Evolutionary conservation across 2,329 filamentous ascomycete species (phyloP).

Genomic region (Sclerotinia subarctica): DNA sequence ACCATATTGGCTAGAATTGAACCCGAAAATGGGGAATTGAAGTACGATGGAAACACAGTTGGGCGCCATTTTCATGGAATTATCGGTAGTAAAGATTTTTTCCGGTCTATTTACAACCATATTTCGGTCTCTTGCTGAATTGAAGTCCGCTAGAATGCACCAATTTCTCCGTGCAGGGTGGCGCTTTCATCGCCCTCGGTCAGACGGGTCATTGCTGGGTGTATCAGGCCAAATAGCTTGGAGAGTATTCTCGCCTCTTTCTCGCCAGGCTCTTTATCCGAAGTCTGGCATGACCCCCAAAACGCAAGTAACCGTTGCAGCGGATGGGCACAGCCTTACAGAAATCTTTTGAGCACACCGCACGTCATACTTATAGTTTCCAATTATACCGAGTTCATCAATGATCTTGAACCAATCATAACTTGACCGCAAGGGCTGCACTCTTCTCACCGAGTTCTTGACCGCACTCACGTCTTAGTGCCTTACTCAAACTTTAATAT

Average conservation of each 20-base stretch:
- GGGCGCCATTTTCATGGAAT: conserved; percentile 19
- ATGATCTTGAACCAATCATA: conserved; percentile 2
- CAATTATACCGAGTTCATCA: conserved; percentile 4
- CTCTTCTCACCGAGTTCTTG: conserved; percentile 18
- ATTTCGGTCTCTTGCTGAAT: background rate
- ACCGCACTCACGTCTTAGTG: conserved; percentile 15
- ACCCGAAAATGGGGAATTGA: conserved; percentile 12
- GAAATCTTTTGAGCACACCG: conserved; percentile 11
- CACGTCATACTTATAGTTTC: conserved; percentile 16
- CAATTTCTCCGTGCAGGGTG: conserved; percentile 10
- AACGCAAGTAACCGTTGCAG: conserved; percentile 24
- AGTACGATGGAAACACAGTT: conserved; percentile 22
- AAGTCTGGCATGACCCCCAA: conserved; percentile 21
- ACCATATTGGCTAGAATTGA: conserved; percentile 24
- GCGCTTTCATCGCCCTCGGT: background rate
- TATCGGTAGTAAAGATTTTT: background rate
- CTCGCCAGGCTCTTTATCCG: conserved; percentile 10
- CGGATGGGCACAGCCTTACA: conserved; percentile 27
- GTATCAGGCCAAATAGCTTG: conserved; percentile 1
- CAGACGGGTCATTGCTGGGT: conserved; percentile 11
- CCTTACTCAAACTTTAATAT: conserved; percentile 9
- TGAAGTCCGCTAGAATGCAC: background rate
- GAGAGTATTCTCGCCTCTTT: background rate
- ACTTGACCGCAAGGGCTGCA: background rate
- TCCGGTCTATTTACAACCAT: background rate